phyloP scores from a whole-genome alignment of 2,329 filamentous ascomycete genomes.

The Nemania sp. region DNA sequence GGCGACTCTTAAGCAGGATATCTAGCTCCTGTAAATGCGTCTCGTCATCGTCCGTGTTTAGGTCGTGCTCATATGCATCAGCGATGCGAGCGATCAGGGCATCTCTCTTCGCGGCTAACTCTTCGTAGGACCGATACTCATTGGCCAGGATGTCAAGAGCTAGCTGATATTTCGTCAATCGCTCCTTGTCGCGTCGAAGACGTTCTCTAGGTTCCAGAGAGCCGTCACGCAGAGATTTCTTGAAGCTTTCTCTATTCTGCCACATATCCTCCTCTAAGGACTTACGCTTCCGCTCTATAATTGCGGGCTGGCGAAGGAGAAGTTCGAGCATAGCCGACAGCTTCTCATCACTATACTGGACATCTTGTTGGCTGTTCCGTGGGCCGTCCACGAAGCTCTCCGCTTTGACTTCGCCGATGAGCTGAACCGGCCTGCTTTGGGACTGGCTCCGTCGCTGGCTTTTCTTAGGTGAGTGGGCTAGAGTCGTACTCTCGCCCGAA shows the following conservation, averaged over 20 bases:
- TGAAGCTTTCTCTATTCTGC: slow-evolving; percentile 55
- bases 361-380: slow-evolving; percentile 22
- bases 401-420: slow-evolving; percentile 9
- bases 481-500: slow-evolving; percentile 21
- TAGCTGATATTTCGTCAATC: slow-evolving; percentile 51
- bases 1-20: slow-evolving; percentile 50
- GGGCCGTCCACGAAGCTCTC: slow-evolving; percentile 22
- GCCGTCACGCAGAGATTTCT: slow-evolving; percentile 52
- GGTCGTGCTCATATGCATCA: slow-evolving; percentile 54
- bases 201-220: slow-evolving; percentile 50
- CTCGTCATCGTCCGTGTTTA: slow-evolving; percentile 59
- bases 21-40: slow-evolving; percentile 53
- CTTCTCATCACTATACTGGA: slow-evolving; percentile 37
- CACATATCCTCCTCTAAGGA: slow-evolving; percentile 49
- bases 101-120: slow-evolving; percentile 51
- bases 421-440: slow-evolving; percentile 17
- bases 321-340: slow-evolving; percentile 44
- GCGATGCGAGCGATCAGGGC: slow-evolving; percentile 52
- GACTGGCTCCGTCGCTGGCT: slow-evolving; percentile 20
- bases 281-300: slow-evolving; percentile 44
- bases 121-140: slow-evolving; percentile 49
- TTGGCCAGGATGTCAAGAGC: slow-evolving; percentile 48
- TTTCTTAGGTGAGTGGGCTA: slow-evolving; percentile 32
- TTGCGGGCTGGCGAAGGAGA: slow-evolving; percentile 43
- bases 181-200: slow-evolving; percentile 56